Base-by-base conservation (phyloP, 257 asterid genomes). In the Catharanthus roseus region DNA sequence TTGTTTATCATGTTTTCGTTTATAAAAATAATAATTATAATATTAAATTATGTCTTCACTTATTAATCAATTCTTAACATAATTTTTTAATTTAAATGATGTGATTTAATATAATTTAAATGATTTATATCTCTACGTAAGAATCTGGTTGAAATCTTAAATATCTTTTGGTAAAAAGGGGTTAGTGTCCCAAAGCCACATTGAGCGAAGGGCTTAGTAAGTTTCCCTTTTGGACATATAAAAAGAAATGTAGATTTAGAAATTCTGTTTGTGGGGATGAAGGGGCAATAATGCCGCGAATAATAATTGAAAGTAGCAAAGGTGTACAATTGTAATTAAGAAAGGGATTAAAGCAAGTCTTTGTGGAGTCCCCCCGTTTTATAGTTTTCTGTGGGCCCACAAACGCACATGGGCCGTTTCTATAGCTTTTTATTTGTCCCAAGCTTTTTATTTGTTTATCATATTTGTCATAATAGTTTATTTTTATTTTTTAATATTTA, bases 351-450 rank as follows among this genome's bases (percentile, higher is more conserved):
- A 82, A 86, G 79, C 51, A 76, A 78, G 95, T 81, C 82, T 73
- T 86, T 83, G 88, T 82, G 79, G 85, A 89, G 87, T 89, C 80
- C n/a, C n/a, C n/a, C n/a, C 86, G 89, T 89, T 89, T 85, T 77
- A 79, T 82, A 74, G 88, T 84, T 89, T 87, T 90, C 92, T 82
- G n/a, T 82, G 85, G 96, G 84, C 69, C 98, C 91, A 84, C 73
- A 81, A 73, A 58, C 79, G 77, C 98, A 90, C 96, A 90, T 92
- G 97, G 91, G 82, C 86, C 95, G 90, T 92, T 92, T 83, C 78
- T 85, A 81, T 82, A 77, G 54, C 86, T n/a, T n/a, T n/a, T n/a
- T n/a, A n/a, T n/a, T n/a, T n/a, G n/a, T n/a, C n/a, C n/a, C n/a
- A 38, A 38, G 42, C 8, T 38, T 81, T 86, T 80, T 9, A 77